Base-by-base conservation (phyloP, 345 rosid species). In the Nephelium lappaceum region DNA sequence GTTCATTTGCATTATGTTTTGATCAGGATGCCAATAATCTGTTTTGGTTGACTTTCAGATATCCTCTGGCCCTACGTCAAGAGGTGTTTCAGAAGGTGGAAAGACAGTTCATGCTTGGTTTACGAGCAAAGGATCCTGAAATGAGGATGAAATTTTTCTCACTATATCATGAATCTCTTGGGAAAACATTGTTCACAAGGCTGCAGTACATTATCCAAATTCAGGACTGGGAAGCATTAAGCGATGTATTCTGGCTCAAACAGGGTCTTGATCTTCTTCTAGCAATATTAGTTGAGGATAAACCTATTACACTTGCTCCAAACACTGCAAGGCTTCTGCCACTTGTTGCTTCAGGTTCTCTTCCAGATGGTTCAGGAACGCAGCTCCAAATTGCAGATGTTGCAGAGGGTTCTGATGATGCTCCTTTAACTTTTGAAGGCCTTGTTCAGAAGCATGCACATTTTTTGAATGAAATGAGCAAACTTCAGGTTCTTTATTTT, bases 181-280 rank as follows among this genome's bases (percentile, higher is more conserved):
- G 83, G 70, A 96, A 94, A 86, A 89, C 88, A 53, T 81, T 94
- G 87, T 94, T 91, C 71, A 63, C 90, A 19, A 91, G 99, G 84
- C 80, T 96, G 87, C 98, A 96, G 61, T 94, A 84, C 81, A 94
- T 96, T 69, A 91, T 96, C 69, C 97, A 94, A 82, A 7, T 83
- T 78, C 99, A 96, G 88, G 98, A 96, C 38, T 96, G 99, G 99
- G 98, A 96, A 89, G 97, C 99, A 85, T 79, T 94, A 82, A 92
- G 95, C 78, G 98, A 96, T 85, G 99, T 96, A 78, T 96, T 96
- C 85, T 96, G 99, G 99, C 95, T 96, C 79, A 96, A 96, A 85
- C 99, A 96, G 77, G 98, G 99, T 63, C 97, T 96, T 79, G 99
- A 96, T 91, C 95, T 96, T 81, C 95, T 96, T 77, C 86, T 96